Evolutionary conservation across 257 asterid species (phyloP).

Genomic region (Solanum gracilifrons): DNA sequence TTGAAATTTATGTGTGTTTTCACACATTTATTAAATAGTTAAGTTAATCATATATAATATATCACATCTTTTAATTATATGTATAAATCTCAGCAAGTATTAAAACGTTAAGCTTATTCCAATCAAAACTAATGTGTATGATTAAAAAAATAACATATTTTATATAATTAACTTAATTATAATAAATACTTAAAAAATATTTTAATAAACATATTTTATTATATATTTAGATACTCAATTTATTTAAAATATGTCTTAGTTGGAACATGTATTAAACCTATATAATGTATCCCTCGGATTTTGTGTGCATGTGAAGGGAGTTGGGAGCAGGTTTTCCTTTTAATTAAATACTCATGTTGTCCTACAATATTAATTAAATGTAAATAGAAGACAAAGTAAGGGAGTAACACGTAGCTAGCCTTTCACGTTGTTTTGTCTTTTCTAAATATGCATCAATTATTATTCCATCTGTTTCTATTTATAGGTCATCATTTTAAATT

Average conservation of each 20-base stretch:
- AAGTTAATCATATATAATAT: neutral
- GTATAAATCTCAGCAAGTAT: neutral
- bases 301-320: neutral
- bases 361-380: too few relatives aligned
- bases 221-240: neutral
- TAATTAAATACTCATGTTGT: neutral
- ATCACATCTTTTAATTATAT: neutral
- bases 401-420: neutral
- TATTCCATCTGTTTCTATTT: rapidly evolving
- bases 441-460: neutral
- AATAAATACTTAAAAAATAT: neutral
- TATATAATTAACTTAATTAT: neutral
- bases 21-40: neutral
- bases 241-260: too few relatives aligned
- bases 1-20: neutral
- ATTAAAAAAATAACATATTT: neutral
- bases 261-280: neutral
- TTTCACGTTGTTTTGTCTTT: neutral
- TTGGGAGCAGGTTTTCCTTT: neutral
- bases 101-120: neutral
- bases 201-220: too few relatives aligned
- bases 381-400: neutral
- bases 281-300: neutral
- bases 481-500: rapidly evolving
- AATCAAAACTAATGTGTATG: neutral